Conservation (phyloP, 2,329 filamentous ascomycete genomes). For the Xylaria sp. region DNA sequence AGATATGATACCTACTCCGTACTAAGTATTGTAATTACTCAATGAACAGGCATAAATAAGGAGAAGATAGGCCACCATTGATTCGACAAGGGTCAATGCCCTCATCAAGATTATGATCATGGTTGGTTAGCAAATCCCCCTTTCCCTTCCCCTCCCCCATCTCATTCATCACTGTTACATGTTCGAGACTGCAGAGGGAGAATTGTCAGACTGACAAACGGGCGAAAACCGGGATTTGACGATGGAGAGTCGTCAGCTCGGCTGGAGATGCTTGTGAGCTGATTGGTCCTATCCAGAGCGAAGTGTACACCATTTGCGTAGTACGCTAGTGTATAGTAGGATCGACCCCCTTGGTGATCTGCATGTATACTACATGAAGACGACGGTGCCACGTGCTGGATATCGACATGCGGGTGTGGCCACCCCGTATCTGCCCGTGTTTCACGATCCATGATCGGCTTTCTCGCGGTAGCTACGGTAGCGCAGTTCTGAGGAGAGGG, state of each 20-base stretch:
- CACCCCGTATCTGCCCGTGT: slow-evolving; percentile 16
- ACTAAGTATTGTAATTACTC: not conserved
- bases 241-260: not conserved
- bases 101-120: not conserved
- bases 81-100: not conserved
- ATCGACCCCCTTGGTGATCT: slow-evolving; percentile 33
- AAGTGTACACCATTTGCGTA: slow-evolving; percentile 6
- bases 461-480: not conserved
- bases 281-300: slow-evolving; percentile 1
- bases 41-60: not conserved
- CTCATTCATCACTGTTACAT: slow-evolving; percentile 9
- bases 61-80: not conserved
- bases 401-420: slow-evolving; percentile 15
- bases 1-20: slow-evolving; percentile 6
- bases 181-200: slow-evolving; percentile 7
- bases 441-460: slow-evolving; percentile 14
- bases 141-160: not conserved
- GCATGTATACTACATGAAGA: slow-evolving; percentile 10
- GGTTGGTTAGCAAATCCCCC: not conserved
- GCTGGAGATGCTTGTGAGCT: not conserved
- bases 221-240: not conserved
- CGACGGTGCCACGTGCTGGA: slow-evolving; percentile 38
- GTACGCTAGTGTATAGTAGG: slow-evolving; percentile 4
- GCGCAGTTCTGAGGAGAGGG: not conserved
- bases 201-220: not conserved